A percentile compares a stretch with the other conserved stretches of the same genome.
phyloP scores from a whole-genome alignment of 768 basidiomycete species.

The Leucogyrophana mollusca region DNA sequence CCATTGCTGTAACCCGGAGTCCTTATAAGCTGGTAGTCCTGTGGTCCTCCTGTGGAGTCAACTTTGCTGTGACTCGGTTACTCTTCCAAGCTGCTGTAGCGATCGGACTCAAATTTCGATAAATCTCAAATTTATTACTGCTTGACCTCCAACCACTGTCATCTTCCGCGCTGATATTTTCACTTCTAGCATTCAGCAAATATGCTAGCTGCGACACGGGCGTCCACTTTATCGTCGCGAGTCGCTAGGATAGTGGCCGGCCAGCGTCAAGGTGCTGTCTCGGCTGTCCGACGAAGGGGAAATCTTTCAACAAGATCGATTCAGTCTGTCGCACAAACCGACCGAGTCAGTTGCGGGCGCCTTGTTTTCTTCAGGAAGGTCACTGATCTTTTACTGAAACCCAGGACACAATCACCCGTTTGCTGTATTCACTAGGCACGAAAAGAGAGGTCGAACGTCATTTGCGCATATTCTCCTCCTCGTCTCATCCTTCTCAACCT shows the following conservation, averaged over 20 bases:
- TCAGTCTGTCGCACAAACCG: conserved; percentile 69
- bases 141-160: no score
- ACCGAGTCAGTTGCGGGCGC: conserved; percentile 51
- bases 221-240: conserved; percentile 18
- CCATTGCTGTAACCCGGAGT: no score
- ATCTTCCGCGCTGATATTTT: no score
- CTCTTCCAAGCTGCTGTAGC: no score
- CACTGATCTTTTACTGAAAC: not conserved
- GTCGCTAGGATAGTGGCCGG: conserved; percentile 43
- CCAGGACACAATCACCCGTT: conserved; percentile 94
- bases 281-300: conserved; percentile 37
- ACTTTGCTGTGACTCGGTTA: no score
- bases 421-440: conserved; percentile 95
- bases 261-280: conserved; percentile 38
- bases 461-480: conserved; percentile 96
- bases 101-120: no score
- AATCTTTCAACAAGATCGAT: conserved; percentile 41
- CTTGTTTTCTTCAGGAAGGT: not conserved
- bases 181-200: not conserved
- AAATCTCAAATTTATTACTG: no score
- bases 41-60: no score
- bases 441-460: conserved; percentile 98
- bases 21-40: no score
- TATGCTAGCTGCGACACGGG: conserved; percentile 32
- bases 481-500: conserved; percentile 83